Conservation (phyloP, 805 yeast genomes). For the Sungouiella blattae region DNA sequence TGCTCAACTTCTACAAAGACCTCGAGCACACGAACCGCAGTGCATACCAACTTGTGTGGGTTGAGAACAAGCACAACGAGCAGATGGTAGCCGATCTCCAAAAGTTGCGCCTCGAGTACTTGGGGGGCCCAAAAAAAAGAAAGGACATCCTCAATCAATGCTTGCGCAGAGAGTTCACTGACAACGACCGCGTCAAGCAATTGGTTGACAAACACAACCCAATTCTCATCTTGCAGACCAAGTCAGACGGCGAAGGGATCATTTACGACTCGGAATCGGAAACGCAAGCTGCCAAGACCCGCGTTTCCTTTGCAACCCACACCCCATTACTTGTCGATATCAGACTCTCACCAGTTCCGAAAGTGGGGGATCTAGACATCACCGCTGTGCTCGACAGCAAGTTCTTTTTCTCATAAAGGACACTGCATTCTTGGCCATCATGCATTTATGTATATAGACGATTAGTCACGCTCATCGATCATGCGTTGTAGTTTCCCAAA, state of each 20-base stretch:
- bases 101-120: constrained; percentile 5
- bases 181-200: constrained; percentile 4
- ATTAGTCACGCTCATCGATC: constrained; percentile 40
- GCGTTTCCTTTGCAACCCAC: constrained; percentile 6
- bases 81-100: constrained; percentile 10
- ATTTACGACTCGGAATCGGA: constrained; percentile 3
- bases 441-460: neutral
- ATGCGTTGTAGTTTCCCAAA: constrained; percentile 54
- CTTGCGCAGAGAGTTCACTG: constrained; percentile 7
- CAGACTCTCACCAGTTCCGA: constrained; percentile 24
- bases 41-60: constrained; percentile 34
- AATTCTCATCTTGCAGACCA: constrained; percentile 14
- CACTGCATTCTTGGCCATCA: neutral
- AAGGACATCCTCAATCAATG: constrained; percentile 3
- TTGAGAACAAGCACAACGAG: constrained; percentile 8
- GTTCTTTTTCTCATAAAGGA: constrained; percentile 35
- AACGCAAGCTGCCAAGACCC: neutral
- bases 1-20: constrained; percentile 25
- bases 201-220: constrained; percentile 23
- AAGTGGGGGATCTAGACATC: constrained; percentile 32
- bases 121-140: constrained; percentile 8
- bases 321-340: constrained; percentile 32
- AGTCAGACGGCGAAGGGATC: constrained; percentile 2
- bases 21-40: constrained; percentile 19
- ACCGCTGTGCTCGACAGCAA: constrained; percentile 27